Evolutionary conservation across 139 green algal genomes (phyloP).

Genomic region (Closterium sp.): DNA sequence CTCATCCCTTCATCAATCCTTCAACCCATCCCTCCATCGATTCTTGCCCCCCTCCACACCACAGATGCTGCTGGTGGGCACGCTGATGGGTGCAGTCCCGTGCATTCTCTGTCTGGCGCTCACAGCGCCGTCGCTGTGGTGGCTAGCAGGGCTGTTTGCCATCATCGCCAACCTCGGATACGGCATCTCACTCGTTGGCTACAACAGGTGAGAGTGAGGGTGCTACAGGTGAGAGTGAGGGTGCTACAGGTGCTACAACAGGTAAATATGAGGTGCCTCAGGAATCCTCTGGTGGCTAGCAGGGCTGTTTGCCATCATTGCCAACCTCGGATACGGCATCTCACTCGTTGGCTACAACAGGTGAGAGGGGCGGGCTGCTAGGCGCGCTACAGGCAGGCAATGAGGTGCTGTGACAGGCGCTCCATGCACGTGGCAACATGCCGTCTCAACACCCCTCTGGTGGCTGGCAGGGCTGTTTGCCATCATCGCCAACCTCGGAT

Average conservation of each 20-base stretch:
- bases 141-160: background rate
- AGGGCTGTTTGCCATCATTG: background rate
- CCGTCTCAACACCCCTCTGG: background rate
- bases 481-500: background rate
- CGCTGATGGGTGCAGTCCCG: background rate
- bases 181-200: background rate
- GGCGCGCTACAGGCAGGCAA: too few relatives aligned
- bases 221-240: too few relatives aligned
- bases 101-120: background rate
- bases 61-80: constrained; percentile 1
- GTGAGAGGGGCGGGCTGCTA: background rate
- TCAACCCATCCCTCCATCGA: too few relatives aligned
- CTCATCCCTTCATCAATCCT: too few relatives aligned
- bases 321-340: background rate
- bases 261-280: too few relatives aligned
- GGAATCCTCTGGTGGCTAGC: constrained; percentile 1
- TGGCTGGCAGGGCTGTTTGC: background rate
- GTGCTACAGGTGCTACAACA: too few relatives aligned
- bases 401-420: too few relatives aligned
- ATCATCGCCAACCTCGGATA: background rate
- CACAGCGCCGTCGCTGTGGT: background rate
- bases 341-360: background rate
- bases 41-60: too few relatives aligned
- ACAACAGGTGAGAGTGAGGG: constrained; percentile 1
- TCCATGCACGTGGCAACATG: too few relatives aligned